Base-by-base conservation (phyloP, 2,329 filamentous ascomycete genomes). In the Alternaria sp. region DNA sequence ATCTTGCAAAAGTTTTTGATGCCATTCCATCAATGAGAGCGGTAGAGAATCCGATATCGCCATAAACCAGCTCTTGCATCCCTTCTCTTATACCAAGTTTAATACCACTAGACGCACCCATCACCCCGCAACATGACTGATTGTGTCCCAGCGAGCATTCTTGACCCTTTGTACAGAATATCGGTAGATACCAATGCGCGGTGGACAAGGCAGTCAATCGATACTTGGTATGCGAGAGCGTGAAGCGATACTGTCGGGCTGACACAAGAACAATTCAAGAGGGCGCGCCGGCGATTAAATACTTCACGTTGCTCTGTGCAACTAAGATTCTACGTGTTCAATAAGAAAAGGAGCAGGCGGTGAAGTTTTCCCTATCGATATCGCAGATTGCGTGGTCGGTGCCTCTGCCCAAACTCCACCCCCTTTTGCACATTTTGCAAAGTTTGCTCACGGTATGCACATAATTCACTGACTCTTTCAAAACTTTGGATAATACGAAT, bases 371-470 rank as follows among this genome's bases (percentile, higher is more conserved):
- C 43, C 43, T 59, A 55, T 59, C 43, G 57, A 59, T 59, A 44
- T 49, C 20, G 51, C 51, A 59, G 51, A 59, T 59, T 59, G 51
- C 43, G 20, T 59, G 57, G 57, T 59, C 51, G 51, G 57, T 59
- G 57, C 57, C 51, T 46, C 34, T 39, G 51, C 44, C 32, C 54
- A 49, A 59, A 55, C 51, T 49, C 54, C 48, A 51, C 54, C 55
- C 55, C 55, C 55, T 57, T 57, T 57, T 57, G 46, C 46, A 49
- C 32, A 49, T 49, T 38, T 49, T 49, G 46, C 32, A 49, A 49
- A 49, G 46, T 49, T 49, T 49, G 46, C 46, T 38, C 46, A 24
- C 39, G 20, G 14, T 22, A 12, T 38, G 32, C 46, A 36, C 32
- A 49, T 49, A 49, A 49, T 49, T 49, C 34, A 26, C 46, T 49